These are phyloP conservation scores for Grammothele lineata DNA, from an alignment of 768 basidiomycete genomes.

Conservation along the genomic window DNA sequence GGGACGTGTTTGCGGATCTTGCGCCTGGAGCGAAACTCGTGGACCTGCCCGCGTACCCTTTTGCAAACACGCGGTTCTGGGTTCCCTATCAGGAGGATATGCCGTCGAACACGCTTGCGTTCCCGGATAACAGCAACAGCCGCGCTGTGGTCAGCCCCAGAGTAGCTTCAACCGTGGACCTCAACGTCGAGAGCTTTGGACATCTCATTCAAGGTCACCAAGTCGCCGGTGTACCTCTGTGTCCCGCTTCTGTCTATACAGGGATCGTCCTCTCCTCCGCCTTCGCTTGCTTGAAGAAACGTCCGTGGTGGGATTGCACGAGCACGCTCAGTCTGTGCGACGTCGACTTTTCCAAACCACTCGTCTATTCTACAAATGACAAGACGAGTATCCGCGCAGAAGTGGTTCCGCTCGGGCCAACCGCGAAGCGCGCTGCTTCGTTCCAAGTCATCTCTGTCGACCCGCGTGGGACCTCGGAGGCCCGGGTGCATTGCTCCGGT, in stretches of 20 bases:
- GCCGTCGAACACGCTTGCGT: too few species aligned
- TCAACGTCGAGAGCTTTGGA: too few species aligned
- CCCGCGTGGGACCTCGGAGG: background rate
- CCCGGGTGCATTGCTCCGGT: background rate
- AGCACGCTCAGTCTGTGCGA: too few species aligned
- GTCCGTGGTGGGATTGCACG: too few species aligned
- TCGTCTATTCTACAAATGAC: too few species aligned
- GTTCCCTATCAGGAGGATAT: conserved; percentile 40
- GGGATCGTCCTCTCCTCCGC: background rate
- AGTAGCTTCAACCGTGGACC: too few species aligned
- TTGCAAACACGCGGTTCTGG: conserved; percentile 54
- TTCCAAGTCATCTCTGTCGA: background rate
- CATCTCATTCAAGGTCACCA: background rate
- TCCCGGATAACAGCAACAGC: too few species aligned
- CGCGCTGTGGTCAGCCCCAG: too few species aligned
- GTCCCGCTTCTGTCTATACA: conserved; percentile 20
- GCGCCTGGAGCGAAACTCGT: conserved; percentile 33
- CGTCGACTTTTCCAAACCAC: too few species aligned
- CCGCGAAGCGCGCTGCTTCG: background rate
- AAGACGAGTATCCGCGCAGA: too few species aligned
- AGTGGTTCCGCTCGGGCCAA: too few species aligned
- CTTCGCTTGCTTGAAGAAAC: too few species aligned
- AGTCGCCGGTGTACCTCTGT: conserved; percentile 1
- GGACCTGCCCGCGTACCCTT: conserved; percentile 64
- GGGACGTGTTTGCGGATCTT: conserved; percentile 46